Percentiles rank a stretch among this genome's conserved stretches.
These are phyloP conservation scores for Glutinoglossum americanum DNA, from an alignment of 495 filamentous ascomycete species.

Conservation along the genomic window DNA sequence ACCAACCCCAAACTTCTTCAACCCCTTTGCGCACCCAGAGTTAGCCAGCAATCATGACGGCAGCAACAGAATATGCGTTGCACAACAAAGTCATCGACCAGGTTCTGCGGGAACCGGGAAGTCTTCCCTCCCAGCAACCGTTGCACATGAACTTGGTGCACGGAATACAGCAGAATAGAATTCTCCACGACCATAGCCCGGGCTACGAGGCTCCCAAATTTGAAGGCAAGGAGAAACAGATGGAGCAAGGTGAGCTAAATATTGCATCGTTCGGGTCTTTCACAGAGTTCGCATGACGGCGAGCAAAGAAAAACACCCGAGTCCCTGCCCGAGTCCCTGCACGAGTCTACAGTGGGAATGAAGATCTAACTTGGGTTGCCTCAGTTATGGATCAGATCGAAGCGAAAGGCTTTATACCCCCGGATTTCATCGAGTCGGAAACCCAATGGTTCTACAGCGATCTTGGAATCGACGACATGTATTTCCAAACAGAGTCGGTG, in stretches of 20 bases:
- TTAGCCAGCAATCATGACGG: background rate
- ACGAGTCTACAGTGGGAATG: background rate
- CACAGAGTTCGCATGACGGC: no score
- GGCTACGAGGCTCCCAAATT: constrained; percentile 93
- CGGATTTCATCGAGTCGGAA: constrained; percentile 61
- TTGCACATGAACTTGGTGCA: constrained; percentile 68
- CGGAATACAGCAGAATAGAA: constrained; percentile 30
- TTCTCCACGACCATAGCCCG: constrained; percentile 74
- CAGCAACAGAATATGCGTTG: background rate
- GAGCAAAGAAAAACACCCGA: no score
- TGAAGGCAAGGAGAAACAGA: constrained; percentile 83
- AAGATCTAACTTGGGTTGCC: background rate
- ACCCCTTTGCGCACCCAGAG: background rate
- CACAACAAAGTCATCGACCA: constrained; percentile 24
- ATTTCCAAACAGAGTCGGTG: constrained; percentile 81
- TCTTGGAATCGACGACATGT: constrained; percentile 95
- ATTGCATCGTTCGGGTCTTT: background rate
- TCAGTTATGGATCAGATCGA: constrained; percentile 53
- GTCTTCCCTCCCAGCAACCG: constrained; percentile 73
- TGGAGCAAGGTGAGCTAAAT: constrained; percentile 53
- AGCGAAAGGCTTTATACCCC: constrained; percentile 68
- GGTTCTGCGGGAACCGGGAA: constrained; percentile 32
- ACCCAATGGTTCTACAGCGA: constrained; percentile 94
- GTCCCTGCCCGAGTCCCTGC: no score
- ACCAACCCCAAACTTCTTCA: background rate